Evolutionary conservation across 75 land plant genomes (phyloP).

Genomic region (Sequoiadendron giganteum): DNA sequence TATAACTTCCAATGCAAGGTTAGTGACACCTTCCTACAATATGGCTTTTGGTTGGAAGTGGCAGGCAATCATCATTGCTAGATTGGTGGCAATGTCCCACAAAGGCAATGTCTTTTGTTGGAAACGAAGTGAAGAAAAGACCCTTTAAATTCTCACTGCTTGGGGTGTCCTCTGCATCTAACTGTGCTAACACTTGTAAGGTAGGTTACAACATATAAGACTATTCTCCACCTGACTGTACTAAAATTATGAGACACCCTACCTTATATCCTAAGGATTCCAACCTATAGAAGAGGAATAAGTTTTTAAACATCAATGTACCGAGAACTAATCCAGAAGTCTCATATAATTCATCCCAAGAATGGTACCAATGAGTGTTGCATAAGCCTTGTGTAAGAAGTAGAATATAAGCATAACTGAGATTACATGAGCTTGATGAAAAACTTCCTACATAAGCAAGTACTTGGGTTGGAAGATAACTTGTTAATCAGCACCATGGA

Average conservation of each 20-base stretch:
- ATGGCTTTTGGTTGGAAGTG: background rate
- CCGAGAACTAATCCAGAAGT: background rate
- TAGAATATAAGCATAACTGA: background rate
- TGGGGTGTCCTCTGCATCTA: background rate
- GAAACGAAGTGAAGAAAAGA: background rate
- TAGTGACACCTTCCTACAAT: background rate
- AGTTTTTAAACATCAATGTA: background rate
- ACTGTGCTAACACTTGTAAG: too few species aligned
- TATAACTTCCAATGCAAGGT: background rate
- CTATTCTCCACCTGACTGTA: background rate
- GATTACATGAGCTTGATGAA: background rate
- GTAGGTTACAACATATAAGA: background rate
- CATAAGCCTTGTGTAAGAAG: background rate
- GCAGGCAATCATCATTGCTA: background rate
- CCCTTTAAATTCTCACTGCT: background rate
- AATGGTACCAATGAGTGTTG: background rate
- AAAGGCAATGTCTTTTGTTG: background rate
- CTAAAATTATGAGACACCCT: background rate
- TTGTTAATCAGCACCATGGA: background rate
- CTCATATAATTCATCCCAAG: background rate
- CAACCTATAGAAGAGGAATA: background rate
- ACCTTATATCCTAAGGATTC: background rate
- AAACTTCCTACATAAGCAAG: background rate
- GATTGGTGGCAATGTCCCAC: background rate
- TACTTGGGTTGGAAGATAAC: background rate